Evolutionary conservation across 768 basidiomycete genomes (phyloP), one percentile per base, ranked within the genome.

Genomic region (Suillus weaverae): DNA sequence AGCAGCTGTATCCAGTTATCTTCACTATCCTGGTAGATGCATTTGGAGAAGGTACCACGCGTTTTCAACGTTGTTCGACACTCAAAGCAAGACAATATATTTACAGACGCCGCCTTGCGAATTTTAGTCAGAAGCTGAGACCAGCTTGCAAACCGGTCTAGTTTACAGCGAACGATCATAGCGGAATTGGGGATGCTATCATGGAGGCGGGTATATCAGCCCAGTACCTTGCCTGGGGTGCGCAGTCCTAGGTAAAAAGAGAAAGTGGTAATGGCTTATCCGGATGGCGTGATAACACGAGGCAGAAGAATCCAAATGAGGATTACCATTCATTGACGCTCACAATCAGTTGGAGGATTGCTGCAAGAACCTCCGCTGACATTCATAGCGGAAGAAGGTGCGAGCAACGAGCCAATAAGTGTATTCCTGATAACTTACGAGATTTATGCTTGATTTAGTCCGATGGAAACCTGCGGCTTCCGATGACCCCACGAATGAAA

Each of bases 341-440:
- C 53, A 11, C 53, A 54, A 54, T 54, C 32, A 54, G 53, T 33
- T 54, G 53, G 53, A 54, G 53, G 53, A 54, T 54, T 54, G 20
- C 53, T 54, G 53, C 32, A 7, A 54, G 53, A 54, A 54, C 53
- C 20, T 35, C 53, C 53, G 53, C 53, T 54, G 20, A 54, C 53
- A 35, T 54, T 54, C 53, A 54, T 54, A 54, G 53, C 53, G 53
- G 53, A 54, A 54, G 53, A 54, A 54, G 51, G 32, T 54, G 32
- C 53, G 32, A 54, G 53, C 11, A 20, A 54, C 20, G 20, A 54
- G 32, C 53, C 33, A 54, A 54, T 54, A 33, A 54, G 32, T 33
- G 32, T 20, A 54, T 20, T 54, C 18, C 20, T 33, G 53, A 33
- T 53, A 53, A 32, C 32, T 54, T 54, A 54, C 53, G 20, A 54